Evolutionary conservation across 352 stramenopile species (phyloP), one percentile per base, ranked within the genome.

Genomic region (Pythium rhizo-oryzae): DNA sequence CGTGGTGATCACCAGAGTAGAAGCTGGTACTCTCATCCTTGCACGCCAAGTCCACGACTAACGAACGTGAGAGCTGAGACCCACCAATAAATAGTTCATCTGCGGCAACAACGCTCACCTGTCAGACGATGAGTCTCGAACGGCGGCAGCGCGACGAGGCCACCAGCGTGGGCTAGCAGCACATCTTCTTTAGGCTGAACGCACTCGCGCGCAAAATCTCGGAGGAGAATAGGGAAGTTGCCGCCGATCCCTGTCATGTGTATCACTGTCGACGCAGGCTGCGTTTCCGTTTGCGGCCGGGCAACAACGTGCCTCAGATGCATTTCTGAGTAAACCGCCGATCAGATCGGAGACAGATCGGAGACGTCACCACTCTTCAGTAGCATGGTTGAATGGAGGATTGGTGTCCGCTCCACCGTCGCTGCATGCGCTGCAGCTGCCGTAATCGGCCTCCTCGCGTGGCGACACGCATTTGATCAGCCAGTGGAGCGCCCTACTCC

Each of bases 31-130:
- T 67, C 19, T 55, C 41, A 12, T 83, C 71, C 66, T 92, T 90
- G 67, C 87, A 95, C 37, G 87, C 85, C 37, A 95, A 76, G 55
- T 95, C 87, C 43, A 95, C 82, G 52, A 91, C 87, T 93, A 57
- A 13, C 12, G 8, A 6, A 25, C 28, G 4, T 64, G 28, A 56
- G 54, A 35, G 15, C 12, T 4, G 15, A 19, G 37, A 57, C 37
- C n/a, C 2, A 9, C 9, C 21, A n/a, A 49, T 11, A 43, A n/a
- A 49, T 11, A 43, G 11, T 43, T 18, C 37, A 43, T 12, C 9
- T 43, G 9, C 15, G 37, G 13, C 37, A 15, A n/a, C 15, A 33
- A 19, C 16, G 33, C 67, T 28, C 64, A 79, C 72, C 58, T 57
- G 72, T 79, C 15, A 56, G 6, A 13, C 58, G 68, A 49, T 79